phyloP scores from a whole-genome alignment of 2,329 filamentous ascomycete genomes.

The Lachnellula suecica region DNA sequence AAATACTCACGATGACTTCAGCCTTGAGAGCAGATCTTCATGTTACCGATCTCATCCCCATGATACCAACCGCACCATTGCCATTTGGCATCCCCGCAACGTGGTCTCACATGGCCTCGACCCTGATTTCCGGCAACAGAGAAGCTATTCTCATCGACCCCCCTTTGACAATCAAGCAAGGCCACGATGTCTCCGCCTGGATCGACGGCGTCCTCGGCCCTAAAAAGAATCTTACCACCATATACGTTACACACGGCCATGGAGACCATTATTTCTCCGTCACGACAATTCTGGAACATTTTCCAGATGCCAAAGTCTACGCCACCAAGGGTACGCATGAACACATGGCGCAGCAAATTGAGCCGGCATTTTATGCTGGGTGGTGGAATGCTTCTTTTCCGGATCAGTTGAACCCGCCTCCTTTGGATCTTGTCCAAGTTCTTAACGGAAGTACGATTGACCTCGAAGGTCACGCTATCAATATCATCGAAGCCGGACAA shows the following conservation, averaged over 20 bases:
- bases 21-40: background rate
- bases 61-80: background rate
- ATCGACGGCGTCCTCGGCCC: conserved; percentile 33
- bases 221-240: conserved; percentile 31
- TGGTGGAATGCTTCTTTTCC: background rate
- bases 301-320: conserved; percentile 25
- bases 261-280: conserved; percentile 41
- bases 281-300: conserved; percentile 30
- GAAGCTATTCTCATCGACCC: conserved; percentile 40
- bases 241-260: conserved; percentile 44
- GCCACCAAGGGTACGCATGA: conserved; percentile 20
- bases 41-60: background rate
- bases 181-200: conserved; percentile 35
- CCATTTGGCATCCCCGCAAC: background rate
- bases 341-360: conserved; percentile 5
- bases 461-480: conserved; percentile 3
- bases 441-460: background rate
- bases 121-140: conserved; percentile 20
- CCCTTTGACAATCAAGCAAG: conserved; percentile 32
- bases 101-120: conserved; percentile 17
- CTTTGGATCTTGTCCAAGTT: background rate
- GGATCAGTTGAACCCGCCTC: conserved; percentile 4
- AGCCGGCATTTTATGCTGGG: background rate
- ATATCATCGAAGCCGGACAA: conserved; percentile 20
- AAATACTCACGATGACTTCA: background rate